Evolutionary conservation across 1,284 basidiomycete species (phyloP), one percentile per base, ranked within the genome.

Genomic region (Cerrena zonata): DNA sequence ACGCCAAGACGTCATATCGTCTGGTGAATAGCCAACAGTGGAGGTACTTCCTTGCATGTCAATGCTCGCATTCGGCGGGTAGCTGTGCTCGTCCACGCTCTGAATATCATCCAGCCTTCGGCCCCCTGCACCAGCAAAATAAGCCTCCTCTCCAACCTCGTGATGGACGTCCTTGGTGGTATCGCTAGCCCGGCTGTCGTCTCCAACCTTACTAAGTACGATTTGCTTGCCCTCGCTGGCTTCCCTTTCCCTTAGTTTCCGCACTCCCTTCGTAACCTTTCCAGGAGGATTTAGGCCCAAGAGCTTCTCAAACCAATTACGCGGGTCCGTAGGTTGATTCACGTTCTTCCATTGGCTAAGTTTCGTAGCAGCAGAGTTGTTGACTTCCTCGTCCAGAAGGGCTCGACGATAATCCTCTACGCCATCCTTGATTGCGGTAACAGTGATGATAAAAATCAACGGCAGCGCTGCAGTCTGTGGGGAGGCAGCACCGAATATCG

Each of bases 351-450:
- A 95, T 54, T 86, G 81, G 5, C 84, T 87, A 10, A 98, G 80
- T 56, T 89, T 86, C 0, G 91, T 94, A 13, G 86, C 84, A 7
- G 91, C 88, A 0, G 89, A 91, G 48, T 84, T 93, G 72, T 95
- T 95, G 59, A 95, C 91, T 63, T 94, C 82, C 58, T 96, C 90
- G 65, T 98, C 94, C 42, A 95, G 77, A 3, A 72, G 65, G 3
- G 89, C 88, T 53, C 94, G 82, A 21, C 94, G 84, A 66, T 92
- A 94, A 69, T 98, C 94, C 71, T 98, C 95, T 50, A 97, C 75
- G 11, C 85, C 92, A 66, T 98, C 94, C 69, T 97, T 98, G 72
- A 96, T 83, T 10, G 88, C 94, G 5, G 95, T 97, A 54, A 96
- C 88, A 26, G 75, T 67, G 41, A 98, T 69, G 57, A 98, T 96